Evolutionary conservation across 2,329 filamentous ascomycete genomes (phyloP).

Genomic region (Paramyrothecium roridum): DNA sequence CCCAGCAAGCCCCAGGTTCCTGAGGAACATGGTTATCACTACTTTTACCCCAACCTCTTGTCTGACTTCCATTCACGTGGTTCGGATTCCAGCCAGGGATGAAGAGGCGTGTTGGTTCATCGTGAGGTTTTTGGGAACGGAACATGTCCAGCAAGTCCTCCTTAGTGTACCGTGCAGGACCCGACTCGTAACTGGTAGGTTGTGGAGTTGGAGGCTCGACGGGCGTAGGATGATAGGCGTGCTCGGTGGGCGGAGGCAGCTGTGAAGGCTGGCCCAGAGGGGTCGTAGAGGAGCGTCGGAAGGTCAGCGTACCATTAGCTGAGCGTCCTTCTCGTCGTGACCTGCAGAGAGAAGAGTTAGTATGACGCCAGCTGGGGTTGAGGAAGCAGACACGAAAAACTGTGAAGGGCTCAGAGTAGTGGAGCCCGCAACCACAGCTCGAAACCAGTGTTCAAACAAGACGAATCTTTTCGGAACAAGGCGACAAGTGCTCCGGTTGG

Average conservation of each 20-base stretch:
- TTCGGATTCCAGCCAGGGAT: slow-evolving; percentile 77
- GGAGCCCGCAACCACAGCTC: no score
- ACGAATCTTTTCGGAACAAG: no score
- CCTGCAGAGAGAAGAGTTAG: slow-evolving; percentile 36
- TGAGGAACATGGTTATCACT: slow-evolving; percentile 70
- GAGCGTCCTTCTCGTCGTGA: slow-evolving; percentile 55
- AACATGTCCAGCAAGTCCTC: slow-evolving; percentile 77
- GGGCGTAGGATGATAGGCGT: slow-evolving; percentile 34
- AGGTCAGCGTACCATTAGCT: slow-evolving; percentile 61
- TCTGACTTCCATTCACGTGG: slow-evolving; percentile 59
- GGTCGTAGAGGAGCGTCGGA: slow-evolving; percentile 61
- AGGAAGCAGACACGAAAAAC: background rate
- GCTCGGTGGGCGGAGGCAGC: slow-evolving; percentile 29
- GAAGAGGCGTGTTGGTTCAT: slow-evolving; percentile 63
- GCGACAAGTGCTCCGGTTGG: no score
- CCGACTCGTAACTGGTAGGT: slow-evolving; percentile 25
- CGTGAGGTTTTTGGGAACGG: slow-evolving; percentile 45
- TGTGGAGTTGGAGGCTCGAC: slow-evolving; percentile 31
- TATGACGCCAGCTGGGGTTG: background rate
- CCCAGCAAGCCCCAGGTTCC: slow-evolving; percentile 93
- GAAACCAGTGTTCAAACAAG: no score
- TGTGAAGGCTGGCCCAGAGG: slow-evolving; percentile 42
- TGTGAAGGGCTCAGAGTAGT: background rate
- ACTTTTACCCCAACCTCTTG: slow-evolving; percentile 73
- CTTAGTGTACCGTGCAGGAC: slow-evolving; percentile 67